Base-by-base conservation (phyloP, 345 rosid species). In the Populus simonii region DNA sequence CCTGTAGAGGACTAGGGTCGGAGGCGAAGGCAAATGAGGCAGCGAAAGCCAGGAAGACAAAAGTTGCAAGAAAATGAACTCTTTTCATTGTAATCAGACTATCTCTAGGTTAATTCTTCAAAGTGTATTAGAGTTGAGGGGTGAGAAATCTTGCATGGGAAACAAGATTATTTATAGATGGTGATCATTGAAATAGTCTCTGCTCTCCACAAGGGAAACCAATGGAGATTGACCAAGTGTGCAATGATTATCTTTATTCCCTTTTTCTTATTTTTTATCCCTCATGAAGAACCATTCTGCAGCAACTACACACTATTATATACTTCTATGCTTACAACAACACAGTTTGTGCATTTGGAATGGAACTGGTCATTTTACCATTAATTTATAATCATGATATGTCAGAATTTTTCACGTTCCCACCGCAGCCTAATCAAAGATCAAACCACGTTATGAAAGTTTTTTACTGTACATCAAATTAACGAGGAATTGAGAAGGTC, bases 1-100 rank as follows among this genome's bases (percentile, higher is more conserved):
- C 79, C 53, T 76, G 73, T 1, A 76, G 68, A 39, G 79, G 79
- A 16, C 51, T n/a, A 25, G 79, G 79, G 38, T 76, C 79, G 27
- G 20, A 57, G 68, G 79, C 79, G 25, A 13, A 8, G 39, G 53
- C 55, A 36, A 76, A 69, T 25, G 67, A 69, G 57, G 47, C 68
- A 68, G 55, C 68, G 49, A 72, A 66, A 72, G 66, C 76, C 67
- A 66, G 39, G 23, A 45, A 6, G 0, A 18, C 13, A 27, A 55
- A 36, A 31, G 8, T 45, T 6, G 27, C 23, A 17, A 63, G 12
- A 38, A 33, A 33, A 20, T 33, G 25, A 23, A 16, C 25, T 8
- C 23, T 35, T 67, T 45, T 66, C 71, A 31, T 75, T 45, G 25
- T 65, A 36, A 15, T 47, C 53, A 47, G 53, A 13, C 53, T 4